Percentiles rank a stretch among this genome's conserved stretches.
phyloP scores from a whole-genome alignment of 495 filamentous ascomycete genomes.

The Annulohypoxylon nitens region DNA sequence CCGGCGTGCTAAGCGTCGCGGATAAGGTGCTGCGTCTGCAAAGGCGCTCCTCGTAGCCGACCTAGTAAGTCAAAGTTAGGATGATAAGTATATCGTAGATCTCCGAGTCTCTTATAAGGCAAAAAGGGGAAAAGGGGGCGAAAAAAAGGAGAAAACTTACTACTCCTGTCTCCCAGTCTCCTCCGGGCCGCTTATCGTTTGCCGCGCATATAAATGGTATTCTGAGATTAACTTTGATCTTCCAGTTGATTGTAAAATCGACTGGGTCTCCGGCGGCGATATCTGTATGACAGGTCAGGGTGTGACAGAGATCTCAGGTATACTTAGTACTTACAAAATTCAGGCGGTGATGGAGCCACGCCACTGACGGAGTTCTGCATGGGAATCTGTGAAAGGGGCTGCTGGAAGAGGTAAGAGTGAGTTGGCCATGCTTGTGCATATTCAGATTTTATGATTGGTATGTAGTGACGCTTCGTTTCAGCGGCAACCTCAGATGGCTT shows the following conservation, averaged over 20 bases:
- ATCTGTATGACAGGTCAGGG: slow-evolving; percentile 50
- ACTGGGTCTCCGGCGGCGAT: slow-evolving; percentile 75
- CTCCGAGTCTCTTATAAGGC: background rate
- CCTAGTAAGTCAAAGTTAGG: slow-evolving; percentile 33
- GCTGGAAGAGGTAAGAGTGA: slow-evolving; percentile 63
- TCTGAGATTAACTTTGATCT: slow-evolving; percentile 46
- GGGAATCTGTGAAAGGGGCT: slow-evolving; percentile 57
- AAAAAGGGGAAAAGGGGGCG: background rate
- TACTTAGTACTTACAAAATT: slow-evolving; percentile 54
- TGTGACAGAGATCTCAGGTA: background rate
- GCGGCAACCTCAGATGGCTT: slow-evolving; percentile 78
- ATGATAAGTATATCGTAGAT: slow-evolving; percentile 26
- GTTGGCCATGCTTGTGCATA: slow-evolving; percentile 61
- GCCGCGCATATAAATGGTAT: slow-evolving; percentile 81
- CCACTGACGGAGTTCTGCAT: slow-evolving; percentile 51
- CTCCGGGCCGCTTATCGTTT: slow-evolving; percentile 79
- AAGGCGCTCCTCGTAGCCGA: slow-evolving; percentile 79
- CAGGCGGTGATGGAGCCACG: slow-evolving; percentile 51
- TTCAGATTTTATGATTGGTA: slow-evolving; percentile 68
- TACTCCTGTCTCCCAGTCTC: slow-evolving; percentile 81
- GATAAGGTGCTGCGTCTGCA: slow-evolving; percentile 79
- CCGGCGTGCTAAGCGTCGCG: slow-evolving; percentile 70
- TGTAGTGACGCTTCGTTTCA: slow-evolving; percentile 74
- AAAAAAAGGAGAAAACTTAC: slow-evolving; percentile 15
- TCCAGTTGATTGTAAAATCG: slow-evolving; percentile 76